phyloP scores from a whole-genome alignment of 768 basidiomycete genomes.

The Termitomyces sp. region DNA sequence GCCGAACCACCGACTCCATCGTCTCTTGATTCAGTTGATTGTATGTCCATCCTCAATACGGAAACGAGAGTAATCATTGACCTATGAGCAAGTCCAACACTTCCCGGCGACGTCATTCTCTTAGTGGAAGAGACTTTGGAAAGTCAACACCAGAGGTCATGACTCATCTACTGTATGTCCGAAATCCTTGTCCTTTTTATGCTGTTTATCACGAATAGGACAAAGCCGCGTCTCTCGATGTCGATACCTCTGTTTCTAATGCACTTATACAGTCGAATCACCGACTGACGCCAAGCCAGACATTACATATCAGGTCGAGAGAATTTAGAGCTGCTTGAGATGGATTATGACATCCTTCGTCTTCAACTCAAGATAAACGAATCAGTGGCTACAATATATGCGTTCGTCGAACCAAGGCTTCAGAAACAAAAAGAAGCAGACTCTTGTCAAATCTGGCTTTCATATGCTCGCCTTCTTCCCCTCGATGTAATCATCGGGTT shows the following conservation, averaged over 20 bases:
- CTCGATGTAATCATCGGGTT: slow-evolving; percentile 1
- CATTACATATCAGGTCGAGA: neutral
- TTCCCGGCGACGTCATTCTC: neutral
- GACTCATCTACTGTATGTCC: neutral
- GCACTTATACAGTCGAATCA: neutral
- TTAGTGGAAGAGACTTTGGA: neutral
- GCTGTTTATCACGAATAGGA: neutral
- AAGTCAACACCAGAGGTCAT: neutral
- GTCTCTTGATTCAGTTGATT: neutral
- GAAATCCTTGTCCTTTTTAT: neutral
- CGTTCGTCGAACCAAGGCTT: neutral
- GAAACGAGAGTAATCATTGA: neutral
- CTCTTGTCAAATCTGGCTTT: neutral
- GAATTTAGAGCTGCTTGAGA: neutral
- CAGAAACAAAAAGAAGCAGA: neutral
- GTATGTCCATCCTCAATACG: neutral
- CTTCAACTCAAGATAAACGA: slow-evolving; percentile 6
- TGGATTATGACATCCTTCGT: slow-evolving; percentile 3
- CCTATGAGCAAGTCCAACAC: neutral
- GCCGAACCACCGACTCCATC: neutral
- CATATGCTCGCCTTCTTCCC: slow-evolving; percentile 1
- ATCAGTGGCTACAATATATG: neutral
- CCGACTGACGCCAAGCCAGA: neutral
- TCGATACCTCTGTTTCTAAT: neutral
- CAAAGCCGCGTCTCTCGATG: neutral